phyloP scores from a whole-genome alignment of 805 yeast genomes.

The Hemisphaericaspora nanyangensis region DNA sequence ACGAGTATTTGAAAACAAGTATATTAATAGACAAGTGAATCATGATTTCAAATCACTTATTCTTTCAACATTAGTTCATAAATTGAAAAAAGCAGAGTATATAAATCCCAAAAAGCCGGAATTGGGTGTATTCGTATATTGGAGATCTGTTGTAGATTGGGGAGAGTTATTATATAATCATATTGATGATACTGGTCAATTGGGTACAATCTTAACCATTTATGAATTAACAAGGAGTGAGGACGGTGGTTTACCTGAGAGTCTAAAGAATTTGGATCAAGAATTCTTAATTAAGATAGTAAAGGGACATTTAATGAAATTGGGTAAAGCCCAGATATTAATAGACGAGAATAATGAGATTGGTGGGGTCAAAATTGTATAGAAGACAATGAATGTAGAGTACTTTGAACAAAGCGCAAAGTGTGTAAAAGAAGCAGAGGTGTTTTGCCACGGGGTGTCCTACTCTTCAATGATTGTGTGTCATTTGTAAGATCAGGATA shows the following conservation, averaged over 20 bases:
- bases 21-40: conserved; percentile 51
- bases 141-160: conserved; percentile 54
- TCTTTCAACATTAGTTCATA: conserved; percentile 51
- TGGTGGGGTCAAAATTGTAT: conserved; percentile 75
- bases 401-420: no score
- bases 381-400: no score
- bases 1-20: conserved; percentile 47
- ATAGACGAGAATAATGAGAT: conserved; percentile 54
- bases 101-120: conserved; percentile 47
- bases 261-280: conserved; percentile 61
- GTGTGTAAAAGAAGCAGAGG: no score
- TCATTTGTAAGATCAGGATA: no score
- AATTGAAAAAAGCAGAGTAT: conserved; percentile 53
- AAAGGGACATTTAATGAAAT: conserved; percentile 51
- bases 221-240: conserved; percentile 71
- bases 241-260: conserved; percentile 51
- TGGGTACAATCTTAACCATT: conserved; percentile 70
- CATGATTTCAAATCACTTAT: conserved; percentile 55
- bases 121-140: conserved; percentile 62
- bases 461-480: no score
- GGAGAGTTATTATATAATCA: conserved; percentile 28
- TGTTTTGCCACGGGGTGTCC: no score
- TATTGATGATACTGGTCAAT: conserved; percentile 71
- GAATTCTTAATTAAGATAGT: conserved; percentile 51
- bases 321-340: conserved; percentile 70